These are phyloP conservation scores for Penicillium ochrochloron DNA, from an alignment of 495 filamentous ascomycete genomes.

Conservation along the genomic window DNA sequence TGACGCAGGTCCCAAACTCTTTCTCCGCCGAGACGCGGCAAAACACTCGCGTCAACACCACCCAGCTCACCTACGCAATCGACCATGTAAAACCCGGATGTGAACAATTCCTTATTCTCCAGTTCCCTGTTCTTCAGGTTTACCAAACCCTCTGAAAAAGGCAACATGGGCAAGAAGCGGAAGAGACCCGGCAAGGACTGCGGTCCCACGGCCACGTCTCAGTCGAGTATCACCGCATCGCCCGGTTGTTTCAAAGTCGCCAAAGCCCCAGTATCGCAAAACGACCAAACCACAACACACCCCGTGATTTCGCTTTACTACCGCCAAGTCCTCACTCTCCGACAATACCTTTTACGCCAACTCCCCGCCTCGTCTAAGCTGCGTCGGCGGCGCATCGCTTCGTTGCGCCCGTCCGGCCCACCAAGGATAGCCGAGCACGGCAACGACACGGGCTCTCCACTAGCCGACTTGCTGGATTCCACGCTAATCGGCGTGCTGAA, in stretches of 20 bases:
- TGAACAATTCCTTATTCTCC: not conserved
- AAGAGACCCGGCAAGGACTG: conserved; percentile 45
- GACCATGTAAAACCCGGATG: not conserved
- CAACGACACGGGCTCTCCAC: conserved; percentile 7
- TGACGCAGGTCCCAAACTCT: conserved; percentile 8
- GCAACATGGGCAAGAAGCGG: conserved; percentile 50
- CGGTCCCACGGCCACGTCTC: conserved; percentile 28
- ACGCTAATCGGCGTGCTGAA: conserved; percentile 65
- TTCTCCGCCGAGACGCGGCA: conserved; percentile 4
- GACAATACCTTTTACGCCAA: conserved; percentile 67
- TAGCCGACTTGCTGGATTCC: conserved; percentile 66
- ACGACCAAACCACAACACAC: conserved; percentile 46
- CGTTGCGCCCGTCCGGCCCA: conserved; percentile 23
- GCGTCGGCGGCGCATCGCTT: conserved; percentile 54
- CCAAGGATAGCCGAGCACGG: not conserved
- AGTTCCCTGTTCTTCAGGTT: not conserved
- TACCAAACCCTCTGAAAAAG: not conserved
- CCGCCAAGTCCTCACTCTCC: conserved; percentile 65
- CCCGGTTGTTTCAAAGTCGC: conserved; percentile 26
- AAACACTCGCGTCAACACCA: not conserved
- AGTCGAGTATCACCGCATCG: conserved; percentile 26
- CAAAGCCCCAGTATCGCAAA: conserved; percentile 16
- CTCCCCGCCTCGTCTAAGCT: conserved; percentile 57
- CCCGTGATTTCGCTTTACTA: conserved; percentile 80
- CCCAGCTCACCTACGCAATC: not conserved